Evolutionary conservation across 805 yeast species (phyloP).

Genomic region (Monosporozyma servazzii): DNA sequence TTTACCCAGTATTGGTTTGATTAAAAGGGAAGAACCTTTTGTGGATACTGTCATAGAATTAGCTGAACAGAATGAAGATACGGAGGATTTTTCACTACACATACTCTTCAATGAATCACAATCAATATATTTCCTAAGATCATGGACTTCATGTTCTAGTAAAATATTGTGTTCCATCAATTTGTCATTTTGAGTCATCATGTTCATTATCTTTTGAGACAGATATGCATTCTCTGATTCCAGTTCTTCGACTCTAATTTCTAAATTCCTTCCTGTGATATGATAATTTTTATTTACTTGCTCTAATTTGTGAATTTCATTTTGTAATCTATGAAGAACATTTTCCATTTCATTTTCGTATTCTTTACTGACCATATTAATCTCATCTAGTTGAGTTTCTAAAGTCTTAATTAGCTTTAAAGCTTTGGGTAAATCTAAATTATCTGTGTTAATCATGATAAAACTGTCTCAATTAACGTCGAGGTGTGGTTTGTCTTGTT

Average conservation of each 20-base stretch:
- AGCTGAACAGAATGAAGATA: not conserved
- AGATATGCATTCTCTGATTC: slow-evolving; percentile 12
- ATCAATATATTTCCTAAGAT: slow-evolving; percentile 3
- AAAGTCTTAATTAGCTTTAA: slow-evolving; percentile 8
- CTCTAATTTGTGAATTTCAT: slow-evolving; percentile 4
- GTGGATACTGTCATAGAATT: slow-evolving; percentile 5
- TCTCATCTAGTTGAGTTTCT: slow-evolving; percentile 13
- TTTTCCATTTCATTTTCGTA: slow-evolving; percentile 17
- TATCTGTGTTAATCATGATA: not conserved
- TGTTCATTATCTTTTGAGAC: slow-evolving; percentile 3
- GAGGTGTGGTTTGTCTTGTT: not conserved
- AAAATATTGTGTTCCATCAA: slow-evolving; percentile 15
- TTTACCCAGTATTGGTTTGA: not conserved
- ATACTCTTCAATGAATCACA: not conserved
- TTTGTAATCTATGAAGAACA: slow-evolving; percentile 6
- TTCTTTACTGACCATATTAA: slow-evolving; percentile 13
- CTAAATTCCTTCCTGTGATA: slow-evolving; percentile 3
- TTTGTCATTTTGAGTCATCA: slow-evolving; percentile 11
- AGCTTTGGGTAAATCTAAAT: slow-evolving; percentile 8
- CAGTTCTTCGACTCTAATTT: slow-evolving; percentile 15
- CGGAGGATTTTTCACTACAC: not conserved
- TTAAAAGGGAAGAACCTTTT: slow-evolving; percentile 1
- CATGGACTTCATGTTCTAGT: slow-evolving; percentile 15
- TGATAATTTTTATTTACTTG: not conserved
- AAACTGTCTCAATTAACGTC: not conserved